phyloP scores from a whole-genome alignment of 225 moss, liverwort and hornwort genomes.

The Pleurozium schreberi region DNA sequence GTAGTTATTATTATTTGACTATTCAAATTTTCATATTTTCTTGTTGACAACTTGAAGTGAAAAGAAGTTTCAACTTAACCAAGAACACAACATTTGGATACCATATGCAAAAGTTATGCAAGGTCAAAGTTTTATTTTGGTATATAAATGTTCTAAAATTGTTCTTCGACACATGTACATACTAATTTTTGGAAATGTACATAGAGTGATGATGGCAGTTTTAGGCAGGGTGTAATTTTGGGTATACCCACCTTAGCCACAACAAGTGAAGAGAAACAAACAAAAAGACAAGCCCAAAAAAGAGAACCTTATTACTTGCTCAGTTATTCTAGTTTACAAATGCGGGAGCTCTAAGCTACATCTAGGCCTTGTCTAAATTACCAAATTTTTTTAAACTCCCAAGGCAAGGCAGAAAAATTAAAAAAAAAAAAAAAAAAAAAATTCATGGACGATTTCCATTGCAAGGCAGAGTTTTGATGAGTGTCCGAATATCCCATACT shows the following conservation, averaged over 20 bases:
- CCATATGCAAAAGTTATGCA: accelerated
- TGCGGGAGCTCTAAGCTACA: not conserved
- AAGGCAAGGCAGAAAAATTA: no score
- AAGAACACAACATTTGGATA: not conserved
- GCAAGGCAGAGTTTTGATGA: not conserved
- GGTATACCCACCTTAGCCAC: not conserved
- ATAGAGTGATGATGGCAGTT: accelerated
- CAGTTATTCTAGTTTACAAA: not conserved
- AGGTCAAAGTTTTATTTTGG: accelerated
- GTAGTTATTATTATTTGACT: not conserved
- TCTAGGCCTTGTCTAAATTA: not conserved
- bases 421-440: no score
- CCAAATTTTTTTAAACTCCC: no score
- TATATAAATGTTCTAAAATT: not conserved
- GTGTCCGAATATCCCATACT: not conserved
- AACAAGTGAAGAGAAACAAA: not conserved
- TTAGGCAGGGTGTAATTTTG: accelerated
- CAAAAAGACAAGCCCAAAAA: not conserved
- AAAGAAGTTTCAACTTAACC: not conserved
- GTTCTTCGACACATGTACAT: accelerated
- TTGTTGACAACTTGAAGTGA: not conserved
- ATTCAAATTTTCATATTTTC: not conserved
- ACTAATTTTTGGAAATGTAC: not conserved
- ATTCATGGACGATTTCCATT: no score
- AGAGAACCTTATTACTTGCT: not conserved